Percentiles rank a stretch among this genome's conserved stretches.
phyloP scores from a whole-genome alignment of 139 green algal species.

The Chlorella sp. region DNA sequence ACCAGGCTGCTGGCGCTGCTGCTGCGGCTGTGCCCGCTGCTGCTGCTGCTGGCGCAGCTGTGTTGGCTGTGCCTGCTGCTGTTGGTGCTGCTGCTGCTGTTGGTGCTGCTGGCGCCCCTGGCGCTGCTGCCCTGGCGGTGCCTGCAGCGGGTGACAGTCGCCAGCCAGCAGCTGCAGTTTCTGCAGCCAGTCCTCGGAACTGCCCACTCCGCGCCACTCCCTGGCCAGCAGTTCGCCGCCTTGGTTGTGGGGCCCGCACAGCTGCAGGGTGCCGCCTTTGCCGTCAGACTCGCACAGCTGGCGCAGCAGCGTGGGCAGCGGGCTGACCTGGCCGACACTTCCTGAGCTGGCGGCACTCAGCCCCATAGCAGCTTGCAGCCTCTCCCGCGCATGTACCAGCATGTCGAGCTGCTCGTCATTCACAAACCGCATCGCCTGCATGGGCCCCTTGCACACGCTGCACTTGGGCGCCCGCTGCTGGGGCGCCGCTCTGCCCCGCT shows the following conservation, averaged over 20 bases:
- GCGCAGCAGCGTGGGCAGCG: background rate
- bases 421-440: conserved; percentile 18
- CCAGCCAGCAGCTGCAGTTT: background rate
- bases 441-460: background rate
- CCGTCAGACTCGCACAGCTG: background rate
- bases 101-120: background rate
- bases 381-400: background rate
- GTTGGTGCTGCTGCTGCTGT: background rate
- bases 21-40: background rate
- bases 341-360: background rate
- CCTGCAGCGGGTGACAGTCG: background rate
- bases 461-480: background rate
- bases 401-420: background rate
- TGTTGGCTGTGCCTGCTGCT: background rate
- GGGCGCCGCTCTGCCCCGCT: background rate
- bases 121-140: background rate
- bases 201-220: background rate
- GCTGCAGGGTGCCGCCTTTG: background rate
- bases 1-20: background rate
- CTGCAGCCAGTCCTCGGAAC: background rate
- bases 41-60: background rate
- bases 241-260: background rate
- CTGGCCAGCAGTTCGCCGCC: no score
- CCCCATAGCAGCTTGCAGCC: background rate
- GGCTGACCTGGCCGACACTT: background rate